Percentiles rank a stretch among this genome's conserved stretches.
These are phyloP conservation scores for Amanita rubescens DNA, from an alignment of 768 basidiomycete species.

Conservation along the genomic window DNA sequence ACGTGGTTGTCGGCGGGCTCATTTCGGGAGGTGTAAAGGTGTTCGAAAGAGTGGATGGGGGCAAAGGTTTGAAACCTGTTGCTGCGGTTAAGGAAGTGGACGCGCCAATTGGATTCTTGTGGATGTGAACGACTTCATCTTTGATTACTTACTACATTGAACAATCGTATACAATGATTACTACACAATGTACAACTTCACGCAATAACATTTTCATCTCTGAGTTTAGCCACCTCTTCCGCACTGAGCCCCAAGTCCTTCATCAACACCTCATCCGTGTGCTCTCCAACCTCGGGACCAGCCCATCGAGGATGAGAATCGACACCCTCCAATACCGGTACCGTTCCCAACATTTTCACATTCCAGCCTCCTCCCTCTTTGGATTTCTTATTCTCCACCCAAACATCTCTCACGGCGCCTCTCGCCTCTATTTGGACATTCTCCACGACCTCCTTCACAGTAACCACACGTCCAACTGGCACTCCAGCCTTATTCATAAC, in stretches of 20 bases:
- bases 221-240: conserved; percentile 30
- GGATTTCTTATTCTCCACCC: conserved; percentile 31
- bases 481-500: conserved; percentile 45
- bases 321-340: conserved; percentile 55
- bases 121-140: too few relatives aligned
- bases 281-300: conserved; percentile 58
- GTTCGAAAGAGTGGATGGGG: conserved; percentile 58
- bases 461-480: conserved; percentile 57
- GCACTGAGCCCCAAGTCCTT: conserved; percentile 33
- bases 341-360: conserved; percentile 61
- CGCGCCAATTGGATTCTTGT: conserved; percentile 51
- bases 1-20: conserved; percentile 58
- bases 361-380: conserved; percentile 38
- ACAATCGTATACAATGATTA: not conserved
- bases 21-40: conserved; percentile 62
- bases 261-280: conserved; percentile 44
- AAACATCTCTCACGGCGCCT: conserved; percentile 52
- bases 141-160: too few relatives aligned
- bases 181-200: conserved; percentile 9
- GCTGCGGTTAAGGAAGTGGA: conserved; percentile 36
- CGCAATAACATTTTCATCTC: conserved; percentile 36
- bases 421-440: conserved; percentile 48
- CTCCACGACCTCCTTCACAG: conserved; percentile 56
- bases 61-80: conserved; percentile 46
- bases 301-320: conserved; percentile 57